A percentile compares a stretch with the other conserved stretches of the same genome.
phyloP scores from a whole-genome alignment of 106 monocot genomes.

The Vanilla planifolia region DNA sequence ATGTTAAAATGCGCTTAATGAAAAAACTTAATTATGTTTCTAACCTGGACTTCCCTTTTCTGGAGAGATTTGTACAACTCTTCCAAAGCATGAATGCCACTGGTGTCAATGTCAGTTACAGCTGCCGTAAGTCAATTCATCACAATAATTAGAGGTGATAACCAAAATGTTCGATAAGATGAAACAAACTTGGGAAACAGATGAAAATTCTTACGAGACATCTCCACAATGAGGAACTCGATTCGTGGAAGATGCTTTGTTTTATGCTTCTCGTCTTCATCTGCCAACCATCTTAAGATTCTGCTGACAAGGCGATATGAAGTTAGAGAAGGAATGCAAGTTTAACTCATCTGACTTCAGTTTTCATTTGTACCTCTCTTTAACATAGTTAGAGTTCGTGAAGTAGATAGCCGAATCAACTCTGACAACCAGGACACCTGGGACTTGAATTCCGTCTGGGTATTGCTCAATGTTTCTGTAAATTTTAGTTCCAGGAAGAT shows the following conservation, averaged over 20 bases:
- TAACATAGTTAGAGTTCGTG: conserved; percentile 55
- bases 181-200: too few species aligned
- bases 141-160: neutral
- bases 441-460: conserved; percentile 40
- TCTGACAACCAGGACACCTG: conserved; percentile 45
- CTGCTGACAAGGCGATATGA: conserved; percentile 19
- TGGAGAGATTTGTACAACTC: conserved; percentile 43
- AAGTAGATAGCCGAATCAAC: conserved; percentile 71
- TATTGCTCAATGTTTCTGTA: conserved; percentile 62
- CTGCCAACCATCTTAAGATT: conserved; percentile 70
- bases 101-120: conserved; percentile 68
- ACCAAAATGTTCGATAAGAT: neutral
- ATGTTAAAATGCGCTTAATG: too few species aligned
- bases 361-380: conserved; percentile 34
- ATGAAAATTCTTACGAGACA: conserved; percentile 80
- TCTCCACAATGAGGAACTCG: conserved; percentile 57
- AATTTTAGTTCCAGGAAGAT: conserved; percentile 46
- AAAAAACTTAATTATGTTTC: neutral
- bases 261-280: conserved; percentile 55
- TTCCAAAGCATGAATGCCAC: conserved; percentile 66
- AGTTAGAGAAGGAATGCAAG: neutral
- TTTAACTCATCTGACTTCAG: neutral
- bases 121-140: conserved; percentile 27
- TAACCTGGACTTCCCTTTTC: conserved; percentile 54
- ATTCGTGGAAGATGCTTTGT: conserved; percentile 24